Base-by-base conservation (phyloP, 306 rosid genomes). In the Morella rubra region DNA sequence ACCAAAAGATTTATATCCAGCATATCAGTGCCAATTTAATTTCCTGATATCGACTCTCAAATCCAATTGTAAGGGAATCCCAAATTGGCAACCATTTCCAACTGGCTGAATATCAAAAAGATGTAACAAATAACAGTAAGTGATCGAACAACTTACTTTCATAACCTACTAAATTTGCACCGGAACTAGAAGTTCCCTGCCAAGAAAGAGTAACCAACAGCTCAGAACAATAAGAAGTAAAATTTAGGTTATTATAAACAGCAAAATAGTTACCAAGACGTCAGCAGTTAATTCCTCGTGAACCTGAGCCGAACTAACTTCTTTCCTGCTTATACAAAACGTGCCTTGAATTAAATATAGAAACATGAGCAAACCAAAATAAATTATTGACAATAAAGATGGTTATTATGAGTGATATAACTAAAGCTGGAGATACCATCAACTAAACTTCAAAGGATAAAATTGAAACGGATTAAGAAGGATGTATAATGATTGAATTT, bases 151-250 rank as follows among this genome's bases (percentile, higher is more conserved):
- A 55, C 89, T 86, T 86, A 93, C 98, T 91, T 42, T 87, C 90
- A 77, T 93, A 91, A 41, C 80, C 90, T 44, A 93, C 97, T 87
- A 91, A 85, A 84, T 78, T 80, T n/a, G 79, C 22, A 53, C 87
- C 81, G 41, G 77, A 85, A 71, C 51, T 74, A n/a, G 89, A 76
- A 64, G 87, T 71, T 83, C 83, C 90, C 95, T 88, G 86, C 44
- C 77, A 81, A 75, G 16, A 42, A 66, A 77, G 14, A 86, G 40
- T 68, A 62, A 65, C 44, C 51, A 77, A 69, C 80, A 82, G 45
- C 45, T 68, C 76, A 73, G 69, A 19, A 71, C 50, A 54, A 84
- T 50, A 15, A 44, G 4, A 42, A 52, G 62, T 4, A 80, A 45
- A 68, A 52, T 42, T 18, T 44, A 41, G 76, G 46, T 40, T 61